Conservation (phyloP, 1,139 yeast species). For the Kazachstania sp. region DNA sequence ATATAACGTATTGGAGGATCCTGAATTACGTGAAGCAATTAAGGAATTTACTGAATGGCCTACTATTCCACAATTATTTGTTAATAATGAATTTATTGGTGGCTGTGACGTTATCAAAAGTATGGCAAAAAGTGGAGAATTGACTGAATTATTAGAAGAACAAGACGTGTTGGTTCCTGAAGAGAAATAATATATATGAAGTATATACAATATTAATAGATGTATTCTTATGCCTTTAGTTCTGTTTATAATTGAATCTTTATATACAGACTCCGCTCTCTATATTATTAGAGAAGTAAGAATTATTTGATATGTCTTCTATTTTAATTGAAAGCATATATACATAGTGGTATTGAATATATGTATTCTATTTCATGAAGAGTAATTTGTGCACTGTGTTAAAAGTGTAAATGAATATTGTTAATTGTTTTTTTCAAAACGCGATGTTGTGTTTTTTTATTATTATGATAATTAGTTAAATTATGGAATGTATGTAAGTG, state of each 20-base stretch:
- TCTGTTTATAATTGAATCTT: slow-evolving; percentile 26
- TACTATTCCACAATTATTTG: slow-evolving; percentile 49
- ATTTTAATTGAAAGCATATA: no score
- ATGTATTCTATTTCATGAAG: no score
- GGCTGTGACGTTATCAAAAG: slow-evolving; percentile 93
- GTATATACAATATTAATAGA: slow-evolving; percentile 2
- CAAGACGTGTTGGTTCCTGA: slow-evolving; percentile 76
- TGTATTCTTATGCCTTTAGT: slow-evolving; percentile 30
- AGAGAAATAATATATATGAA: slow-evolving; percentile 26
- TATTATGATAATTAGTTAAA: no score
- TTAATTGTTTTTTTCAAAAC: no score
- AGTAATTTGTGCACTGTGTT: no score
- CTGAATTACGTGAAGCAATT: slow-evolving; percentile 83
- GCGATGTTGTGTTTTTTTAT: no score
- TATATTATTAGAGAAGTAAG: neutral
- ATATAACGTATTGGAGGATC: slow-evolving; percentile 89
- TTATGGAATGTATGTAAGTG: neutral
- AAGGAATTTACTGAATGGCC: slow-evolving; percentile 91
- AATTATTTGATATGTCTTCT: no score
- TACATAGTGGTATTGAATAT: no score
- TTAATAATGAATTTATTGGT: slow-evolving; percentile 76
- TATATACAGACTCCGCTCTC: slow-evolving; percentile 29
- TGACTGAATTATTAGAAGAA: slow-evolving; percentile 71
- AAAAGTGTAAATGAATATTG: no score
- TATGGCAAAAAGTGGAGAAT: slow-evolving; percentile 91